Base-by-base conservation (phyloP, 148 eudicot genomes). In the Suaeda aralocaspica region DNA sequence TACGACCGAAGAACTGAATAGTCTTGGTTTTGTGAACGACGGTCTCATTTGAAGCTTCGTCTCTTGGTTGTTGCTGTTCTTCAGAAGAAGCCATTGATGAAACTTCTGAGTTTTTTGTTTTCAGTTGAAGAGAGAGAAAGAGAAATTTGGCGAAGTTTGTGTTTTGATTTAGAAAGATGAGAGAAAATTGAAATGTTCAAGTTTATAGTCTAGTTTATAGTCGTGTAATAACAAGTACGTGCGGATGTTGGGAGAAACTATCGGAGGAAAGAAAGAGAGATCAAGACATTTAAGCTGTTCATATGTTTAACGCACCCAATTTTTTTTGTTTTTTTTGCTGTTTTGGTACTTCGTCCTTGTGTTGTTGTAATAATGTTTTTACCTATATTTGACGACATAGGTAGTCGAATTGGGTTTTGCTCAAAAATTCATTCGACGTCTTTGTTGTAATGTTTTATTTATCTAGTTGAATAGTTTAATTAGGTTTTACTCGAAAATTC, bases 1-100 rank as follows among this genome's bases (percentile, higher is more conserved):
- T 71, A 59, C 92, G 85, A 33, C 89, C 88, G 69, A 84, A 75
- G 76, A 93, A 93, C 46, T 88, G 89, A 16, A 93, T 78, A 5
- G 72, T 74, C 70, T 93, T 93, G 5, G 95, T 93, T 80, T 75
- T 84, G 78, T 93, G 90, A 28, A 81, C 19, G 10, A 78, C 60
- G 39, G 36, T 34, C 10, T 66, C 68, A 15, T 64, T 11, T 39
- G 66, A 34, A 30, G 83, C 63, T 29, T 83, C 87, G 31, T 64
- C 74, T 36, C 61, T 76, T 68, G 84, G 69, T 41, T 39, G 51
- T 69, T 67, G 72, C 13, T 74, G 77, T 21, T 72, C 39, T 5
- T 66, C 50, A 42, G 73, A 30, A 51, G 77, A 68, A 65, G 81
- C 71, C 79, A 79, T 81, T 58, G 75, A 39, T 73, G 68, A n/a